Percentiles rank a stretch among this genome's conserved stretches.
These are phyloP conservation scores for Aspergillus affinis DNA, from an alignment of 495 filamentous ascomycete species.

Conservation along the genomic window DNA sequence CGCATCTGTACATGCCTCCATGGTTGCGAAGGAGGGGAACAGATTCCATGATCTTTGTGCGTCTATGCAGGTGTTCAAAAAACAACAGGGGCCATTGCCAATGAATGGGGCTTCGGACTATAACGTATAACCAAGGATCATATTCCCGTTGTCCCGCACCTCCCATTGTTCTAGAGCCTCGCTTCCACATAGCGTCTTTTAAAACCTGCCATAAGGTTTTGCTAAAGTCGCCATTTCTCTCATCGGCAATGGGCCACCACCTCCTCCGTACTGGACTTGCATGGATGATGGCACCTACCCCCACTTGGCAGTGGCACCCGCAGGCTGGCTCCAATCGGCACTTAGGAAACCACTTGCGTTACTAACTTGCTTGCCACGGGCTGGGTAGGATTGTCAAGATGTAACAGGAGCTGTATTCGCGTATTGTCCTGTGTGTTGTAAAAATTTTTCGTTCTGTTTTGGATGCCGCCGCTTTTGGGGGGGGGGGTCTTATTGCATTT, in stretches of 20 bases:
- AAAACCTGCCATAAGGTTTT: neutral
- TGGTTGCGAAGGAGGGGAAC: neutral
- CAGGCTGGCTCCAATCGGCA: constrained; percentile 10
- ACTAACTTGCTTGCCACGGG: constrained; percentile 1
- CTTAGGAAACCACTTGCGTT: constrained; percentile 6
- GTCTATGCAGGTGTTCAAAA: neutral
- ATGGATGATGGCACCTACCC: constrained; percentile 5
- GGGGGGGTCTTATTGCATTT: neutral
- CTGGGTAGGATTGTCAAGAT: constrained; percentile 1
- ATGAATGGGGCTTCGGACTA: no score
- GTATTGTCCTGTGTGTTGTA: neutral
- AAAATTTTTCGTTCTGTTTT: neutral
- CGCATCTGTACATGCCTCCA: neutral
- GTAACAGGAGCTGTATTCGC: neutral
- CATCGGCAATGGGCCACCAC: neutral
- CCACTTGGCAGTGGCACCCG: constrained; percentile 7
- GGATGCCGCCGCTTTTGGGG: neutral
- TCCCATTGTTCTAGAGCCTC: constrained; percentile 1
- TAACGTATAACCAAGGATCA: neutral
- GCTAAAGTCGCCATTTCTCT: neutral
- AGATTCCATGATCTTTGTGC: neutral
- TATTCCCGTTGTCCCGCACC: neutral
- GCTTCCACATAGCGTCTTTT: constrained; percentile 4
- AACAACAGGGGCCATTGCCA: neutral
- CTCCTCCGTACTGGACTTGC: neutral